Percentiles rank a stretch among this genome's conserved stretches.
phyloP scores from a whole-genome alignment of 306 rosid species.

The Cicer bijugum region DNA sequence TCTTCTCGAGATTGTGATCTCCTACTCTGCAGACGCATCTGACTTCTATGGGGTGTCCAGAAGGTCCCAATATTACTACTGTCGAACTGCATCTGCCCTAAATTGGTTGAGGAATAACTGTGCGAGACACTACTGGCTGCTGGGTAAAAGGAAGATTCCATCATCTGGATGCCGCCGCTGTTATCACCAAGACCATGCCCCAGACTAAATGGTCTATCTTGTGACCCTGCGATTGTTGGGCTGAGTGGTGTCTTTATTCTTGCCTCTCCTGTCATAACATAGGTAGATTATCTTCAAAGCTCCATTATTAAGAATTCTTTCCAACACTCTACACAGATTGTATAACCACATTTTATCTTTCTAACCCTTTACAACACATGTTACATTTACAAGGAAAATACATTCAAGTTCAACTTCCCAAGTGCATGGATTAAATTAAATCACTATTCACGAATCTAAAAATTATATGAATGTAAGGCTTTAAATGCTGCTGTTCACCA shows the following conservation, averaged over 20 bases:
- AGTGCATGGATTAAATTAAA: not conserved
- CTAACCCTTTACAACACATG: not conserved
- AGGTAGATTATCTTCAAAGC: slow-evolving; percentile 27
- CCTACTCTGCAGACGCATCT: slow-evolving; percentile 95
- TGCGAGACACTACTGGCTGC: slow-evolving; percentile 72
- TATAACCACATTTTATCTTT: not conserved
- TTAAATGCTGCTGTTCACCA: not conserved
- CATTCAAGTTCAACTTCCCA: not conserved
- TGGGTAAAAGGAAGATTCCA: slow-evolving; percentile 73
- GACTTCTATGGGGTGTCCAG: slow-evolving; percentile 84
- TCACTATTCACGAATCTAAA: not conserved
- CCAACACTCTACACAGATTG: slow-evolving; percentile 21
- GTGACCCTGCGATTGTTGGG: slow-evolving; percentile 70
- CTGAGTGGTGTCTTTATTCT: slow-evolving; percentile 88
- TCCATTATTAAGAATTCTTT: slow-evolving; percentile 22
- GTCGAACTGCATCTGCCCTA: slow-evolving; percentile 84
- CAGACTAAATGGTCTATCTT: slow-evolving; percentile 70
- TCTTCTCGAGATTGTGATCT: slow-evolving; percentile 99
- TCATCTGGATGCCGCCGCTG: slow-evolving; percentile 68
- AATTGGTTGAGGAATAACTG: slow-evolving; percentile 83
- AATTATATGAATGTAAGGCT: not conserved
- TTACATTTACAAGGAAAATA: not conserved
- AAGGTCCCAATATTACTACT: slow-evolving; percentile 67
- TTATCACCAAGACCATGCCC: slow-evolving; percentile 58
- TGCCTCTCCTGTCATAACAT: slow-evolving; percentile 70